These are phyloP conservation scores for Sarocladium strictum DNA, from an alignment of 2,329 filamentous ascomycete species.

Conservation along the genomic window DNA sequence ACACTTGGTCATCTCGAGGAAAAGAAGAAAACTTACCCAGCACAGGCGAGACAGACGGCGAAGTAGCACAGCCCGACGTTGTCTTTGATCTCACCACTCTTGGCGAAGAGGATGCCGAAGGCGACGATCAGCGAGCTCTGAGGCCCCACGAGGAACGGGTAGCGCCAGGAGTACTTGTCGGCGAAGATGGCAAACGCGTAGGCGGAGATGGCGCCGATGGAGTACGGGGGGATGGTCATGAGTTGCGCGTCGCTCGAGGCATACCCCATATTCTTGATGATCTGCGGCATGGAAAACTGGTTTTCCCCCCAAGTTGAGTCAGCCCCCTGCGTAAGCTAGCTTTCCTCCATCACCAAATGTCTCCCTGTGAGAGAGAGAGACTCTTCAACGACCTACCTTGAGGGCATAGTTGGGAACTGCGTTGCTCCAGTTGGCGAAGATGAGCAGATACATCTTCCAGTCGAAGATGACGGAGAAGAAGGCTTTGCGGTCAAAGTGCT, in stretches of 20 bases:
- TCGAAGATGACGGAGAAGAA: slow-evolving; percentile 36
- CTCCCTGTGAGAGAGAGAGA: background rate
- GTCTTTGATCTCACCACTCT: slow-evolving; percentile 27
- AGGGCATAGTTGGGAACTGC: slow-evolving; percentile 28
- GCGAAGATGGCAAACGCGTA: slow-evolving; percentile 27
- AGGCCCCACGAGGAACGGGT: slow-evolving; percentile 30
- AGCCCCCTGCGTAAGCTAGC: too few relatives aligned
- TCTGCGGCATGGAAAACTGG: slow-evolving; percentile 29
- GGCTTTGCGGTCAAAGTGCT: slow-evolving; percentile 25
- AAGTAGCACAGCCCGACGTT: slow-evolving; percentile 38
- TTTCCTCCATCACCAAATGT: too few relatives aligned
- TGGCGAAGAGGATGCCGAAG: slow-evolving; percentile 29
- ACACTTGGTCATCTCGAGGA: background rate
- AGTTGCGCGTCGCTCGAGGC: slow-evolving; percentile 24
- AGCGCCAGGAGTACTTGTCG: slow-evolving; percentile 31
- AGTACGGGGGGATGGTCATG: slow-evolving; percentile 31
- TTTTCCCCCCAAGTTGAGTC: too few relatives aligned
- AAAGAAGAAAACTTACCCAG: slow-evolving; percentile 17
- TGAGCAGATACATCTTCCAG: slow-evolving; percentile 39
- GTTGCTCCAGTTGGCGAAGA: slow-evolving; percentile 37
- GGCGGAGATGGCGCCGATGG: slow-evolving; percentile 25
- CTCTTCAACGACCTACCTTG: slow-evolving; percentile 13
- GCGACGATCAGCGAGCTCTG: slow-evolving; percentile 27
- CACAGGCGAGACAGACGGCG: slow-evolving; percentile 34
- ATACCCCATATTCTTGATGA: slow-evolving; percentile 35